Conservation (phyloP, 352 stramenopile species). For the Blastocystis sp. region DNA sequence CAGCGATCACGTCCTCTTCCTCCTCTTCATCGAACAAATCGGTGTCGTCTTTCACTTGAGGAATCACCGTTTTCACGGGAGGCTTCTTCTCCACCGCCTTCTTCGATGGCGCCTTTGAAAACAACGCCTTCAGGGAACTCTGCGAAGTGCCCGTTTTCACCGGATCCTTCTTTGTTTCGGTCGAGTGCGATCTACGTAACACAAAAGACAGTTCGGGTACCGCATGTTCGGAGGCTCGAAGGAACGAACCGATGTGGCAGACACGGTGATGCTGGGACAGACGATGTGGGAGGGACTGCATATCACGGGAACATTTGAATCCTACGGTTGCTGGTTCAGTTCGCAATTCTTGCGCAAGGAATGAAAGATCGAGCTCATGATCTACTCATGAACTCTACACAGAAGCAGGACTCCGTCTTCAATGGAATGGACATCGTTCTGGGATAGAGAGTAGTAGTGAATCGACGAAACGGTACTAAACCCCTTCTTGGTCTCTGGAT, state of each 20-base stretch:
- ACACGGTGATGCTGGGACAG: slow-evolving; percentile 7
- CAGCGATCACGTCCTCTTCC: slow-evolving; percentile 56
- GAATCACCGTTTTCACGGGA: background rate
- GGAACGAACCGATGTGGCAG: background rate
- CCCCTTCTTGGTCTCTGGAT: background rate
- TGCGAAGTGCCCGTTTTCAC: background rate
- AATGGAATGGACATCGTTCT: background rate
- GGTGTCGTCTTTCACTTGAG: slow-evolving; percentile 1
- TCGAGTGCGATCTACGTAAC: slow-evolving; percentile 4
- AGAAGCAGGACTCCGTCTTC: background rate
- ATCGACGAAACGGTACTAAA: slow-evolving; percentile 28
- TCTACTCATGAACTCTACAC: background rate
- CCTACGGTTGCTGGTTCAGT: background rate
- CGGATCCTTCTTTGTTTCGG: background rate
- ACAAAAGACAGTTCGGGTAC: background rate
- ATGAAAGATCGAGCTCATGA: slow-evolving; percentile 35
- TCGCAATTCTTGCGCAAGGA: background rate
- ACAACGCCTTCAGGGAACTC: slow-evolving; percentile 6
- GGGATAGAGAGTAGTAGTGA: slow-evolving; percentile 58
- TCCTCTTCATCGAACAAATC: slow-evolving; percentile 62
- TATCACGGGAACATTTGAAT: background rate
- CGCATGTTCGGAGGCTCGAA: background rate
- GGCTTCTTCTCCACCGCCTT: slow-evolving; percentile 33
- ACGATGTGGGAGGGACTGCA: slow-evolving; percentile 47
- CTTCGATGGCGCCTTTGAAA: slow-evolving; percentile 23